Base-by-base conservation (phyloP, 1,284 basidiomycete species). In the Bjerkandera adusta region DNA sequence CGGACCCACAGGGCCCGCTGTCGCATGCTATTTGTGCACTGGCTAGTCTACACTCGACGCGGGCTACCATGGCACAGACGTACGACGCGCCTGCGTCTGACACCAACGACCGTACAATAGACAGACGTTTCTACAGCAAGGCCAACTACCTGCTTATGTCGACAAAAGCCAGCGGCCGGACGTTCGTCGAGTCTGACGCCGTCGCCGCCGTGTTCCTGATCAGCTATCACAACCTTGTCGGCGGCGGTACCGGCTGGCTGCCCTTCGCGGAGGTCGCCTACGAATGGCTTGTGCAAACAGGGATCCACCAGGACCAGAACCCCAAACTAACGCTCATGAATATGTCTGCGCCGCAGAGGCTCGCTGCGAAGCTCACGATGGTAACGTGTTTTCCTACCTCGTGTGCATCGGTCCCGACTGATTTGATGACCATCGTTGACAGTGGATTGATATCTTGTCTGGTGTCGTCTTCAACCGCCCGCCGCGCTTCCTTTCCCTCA, bases 401-500 rank as follows among this genome's bases (percentile, higher is more conserved):
- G 26, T n/a, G 5, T 30, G 6, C 25, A 34, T 24, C n/a, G 41
- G 26, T 35, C n/a, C n/a, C 21, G 4, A 18, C 38, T 40, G 33
- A 47, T 35, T 38, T n/a, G 36, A 21, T 38, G 36, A 38, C 36
- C 43, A 29, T 37, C 42, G 51, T 43, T 47, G 35, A 24, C 59
- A 90, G 88, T 89, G 85, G 81, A 68, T 86, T 47, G 87, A 91
- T 60, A 76, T 86, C 51, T 76, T 89, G 61, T 75, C 85, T 38
- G 80, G 80, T 56, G 63, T 88, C 43, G 82, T 81, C 21, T 62
- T 78, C 47, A 68, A 72, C 56, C 75, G 76, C 41, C 71, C 81
- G 12, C 85, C 89, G 22, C 82, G 77, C 55, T 86, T 84, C 62
- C 66, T 86, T 33, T 61, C 67, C 22, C 71, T 89, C 34, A 85